Evolutionary conservation across 768 basidiomycete genomes (phyloP).

Genomic region (Rhizopogon vinicolor): DNA sequence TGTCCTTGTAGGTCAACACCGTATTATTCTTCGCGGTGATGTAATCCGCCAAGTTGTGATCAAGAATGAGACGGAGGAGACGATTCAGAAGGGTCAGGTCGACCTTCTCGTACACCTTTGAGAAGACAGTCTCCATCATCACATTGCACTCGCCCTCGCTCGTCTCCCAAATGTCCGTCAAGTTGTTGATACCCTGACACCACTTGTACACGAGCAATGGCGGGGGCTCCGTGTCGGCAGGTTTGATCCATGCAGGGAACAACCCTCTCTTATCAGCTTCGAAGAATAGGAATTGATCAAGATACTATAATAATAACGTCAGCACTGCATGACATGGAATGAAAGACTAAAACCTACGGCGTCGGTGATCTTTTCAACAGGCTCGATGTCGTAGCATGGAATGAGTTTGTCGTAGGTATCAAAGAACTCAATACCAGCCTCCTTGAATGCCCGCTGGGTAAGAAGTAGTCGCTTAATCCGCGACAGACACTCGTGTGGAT

Average conservation of each 20-base stretch:
- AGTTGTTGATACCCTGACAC: constrained; percentile 99
- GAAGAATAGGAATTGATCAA: constrained; percentile 98
- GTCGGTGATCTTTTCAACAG: constrained; percentile 99
- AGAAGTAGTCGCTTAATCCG: constrained; percentile 96
- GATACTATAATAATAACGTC: constrained; percentile 47
- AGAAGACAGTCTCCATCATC: constrained; percentile 97
- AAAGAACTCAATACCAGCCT: constrained; percentile 94
- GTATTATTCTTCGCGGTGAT: constrained; percentile 99
- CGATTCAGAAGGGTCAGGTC: constrained; percentile 95
- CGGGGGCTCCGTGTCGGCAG: constrained; percentile 94
- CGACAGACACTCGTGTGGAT: constrained; percentile 97
- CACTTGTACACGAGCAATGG: constrained; percentile 98
- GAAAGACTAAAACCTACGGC: constrained; percentile 50
- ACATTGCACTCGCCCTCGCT: constrained; percentile 97
- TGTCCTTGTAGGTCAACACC: constrained; percentile 91
- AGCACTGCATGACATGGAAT: constrained; percentile 6
- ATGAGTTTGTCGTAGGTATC: constrained; percentile 98
- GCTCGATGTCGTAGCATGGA: constrained; percentile 98
- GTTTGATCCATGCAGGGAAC: constrained; percentile 99
- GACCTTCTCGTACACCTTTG: constrained; percentile 99
- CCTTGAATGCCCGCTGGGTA: constrained; percentile 98
- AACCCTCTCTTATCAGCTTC: constrained; percentile 97
- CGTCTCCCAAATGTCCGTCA: constrained; percentile 98
- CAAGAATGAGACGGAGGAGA: constrained; percentile 90
- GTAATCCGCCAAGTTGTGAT: constrained; percentile 98